These are phyloP conservation scores for Fusarium nisikadoi DNA, from an alignment of 2,329 filamentous ascomycete species.

Conservation along the genomic window DNA sequence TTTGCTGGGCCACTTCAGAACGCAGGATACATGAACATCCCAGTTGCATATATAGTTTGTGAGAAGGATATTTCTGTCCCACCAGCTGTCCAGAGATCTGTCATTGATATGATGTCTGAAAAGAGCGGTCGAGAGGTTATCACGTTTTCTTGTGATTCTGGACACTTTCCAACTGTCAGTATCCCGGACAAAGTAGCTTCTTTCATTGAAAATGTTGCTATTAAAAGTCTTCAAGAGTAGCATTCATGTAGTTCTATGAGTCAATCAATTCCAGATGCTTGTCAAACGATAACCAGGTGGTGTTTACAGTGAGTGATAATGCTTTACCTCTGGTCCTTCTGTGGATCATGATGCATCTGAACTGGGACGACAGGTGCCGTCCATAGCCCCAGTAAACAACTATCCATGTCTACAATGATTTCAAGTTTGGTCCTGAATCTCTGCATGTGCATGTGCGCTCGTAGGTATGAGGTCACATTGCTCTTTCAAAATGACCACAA, in stretches of 20 bases:
- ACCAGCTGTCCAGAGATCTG: background rate
- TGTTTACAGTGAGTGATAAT: background rate
- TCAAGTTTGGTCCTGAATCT: rapidly evolving
- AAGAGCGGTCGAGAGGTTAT: background rate
- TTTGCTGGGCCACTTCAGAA: background rate
- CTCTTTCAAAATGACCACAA: no score
- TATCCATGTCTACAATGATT: rapidly evolving
- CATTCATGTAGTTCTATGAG: rapidly evolving
- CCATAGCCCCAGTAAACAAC: rapidly evolving
- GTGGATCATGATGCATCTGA: rapidly evolving
- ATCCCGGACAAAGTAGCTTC: rapidly evolving
- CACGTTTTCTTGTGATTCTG: background rate
- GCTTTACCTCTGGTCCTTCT: no score
- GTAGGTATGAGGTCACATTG: background rate
- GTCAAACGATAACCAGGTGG: rapidly evolving
- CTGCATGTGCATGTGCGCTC: rapidly evolving
- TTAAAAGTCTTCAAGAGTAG: rapidly evolving
- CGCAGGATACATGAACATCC: background rate
- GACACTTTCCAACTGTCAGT: background rate
- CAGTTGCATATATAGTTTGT: background rate
- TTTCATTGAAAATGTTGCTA: background rate
- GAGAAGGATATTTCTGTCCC: background rate
- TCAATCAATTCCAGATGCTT: rapidly evolving
- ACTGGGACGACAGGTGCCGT: rapidly evolving
- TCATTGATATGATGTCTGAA: background rate